Evolutionary conservation across 1,284 basidiomycete genomes (phyloP).

Genomic region (Fistulinella cinereoalba): DNA sequence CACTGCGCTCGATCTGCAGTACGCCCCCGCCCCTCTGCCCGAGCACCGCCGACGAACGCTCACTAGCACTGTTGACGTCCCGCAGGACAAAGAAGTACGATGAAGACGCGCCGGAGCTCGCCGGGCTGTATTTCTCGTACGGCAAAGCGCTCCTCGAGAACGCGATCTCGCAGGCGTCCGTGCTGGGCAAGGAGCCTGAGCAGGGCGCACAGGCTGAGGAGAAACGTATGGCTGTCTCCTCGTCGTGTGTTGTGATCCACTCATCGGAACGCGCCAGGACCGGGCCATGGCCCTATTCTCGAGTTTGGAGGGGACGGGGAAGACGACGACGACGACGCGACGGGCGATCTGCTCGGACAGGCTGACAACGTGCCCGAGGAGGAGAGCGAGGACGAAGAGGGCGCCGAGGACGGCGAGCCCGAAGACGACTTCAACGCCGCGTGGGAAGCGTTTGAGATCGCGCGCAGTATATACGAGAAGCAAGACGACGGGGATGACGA

Average conservation of each 20-base stretch:
- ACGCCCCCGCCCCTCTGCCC: conserved; percentile 15
- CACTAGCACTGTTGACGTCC: no score
- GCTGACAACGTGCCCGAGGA: conserved; percentile 46
- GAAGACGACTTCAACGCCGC: conserved; percentile 95
- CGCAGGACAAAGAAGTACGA: conserved; percentile 66
- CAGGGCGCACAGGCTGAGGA: conserved; percentile 46
- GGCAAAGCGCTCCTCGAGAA: conserved; percentile 87
- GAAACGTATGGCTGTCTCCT: conserved; percentile 34
- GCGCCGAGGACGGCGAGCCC: conserved; percentile 69
- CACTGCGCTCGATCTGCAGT: conserved; percentile 81
- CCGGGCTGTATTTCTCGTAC: conserved; percentile 82
- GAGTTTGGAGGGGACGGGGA: conserved; percentile 77
- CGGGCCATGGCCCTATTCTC: conserved; percentile 53
- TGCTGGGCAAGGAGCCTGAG: conserved; percentile 79
- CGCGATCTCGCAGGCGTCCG: conserved; percentile 74
- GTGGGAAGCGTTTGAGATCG: conserved; percentile 90
- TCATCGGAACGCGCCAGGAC: conserved; percentile 7
- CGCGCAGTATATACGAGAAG: conserved; percentile 78
- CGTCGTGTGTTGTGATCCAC: background rate
- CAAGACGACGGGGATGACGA: conserved; percentile 56
- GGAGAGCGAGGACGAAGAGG: conserved; percentile 46
- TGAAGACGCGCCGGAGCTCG: conserved; percentile 74
- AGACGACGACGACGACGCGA: conserved; percentile 45
- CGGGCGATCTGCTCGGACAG: conserved; percentile 63
- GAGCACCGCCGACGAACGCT: no score